These are phyloP conservation scores for Dactylorhiza incarnata DNA, from an alignment of 106 monocot species.

Conservation along the genomic window DNA sequence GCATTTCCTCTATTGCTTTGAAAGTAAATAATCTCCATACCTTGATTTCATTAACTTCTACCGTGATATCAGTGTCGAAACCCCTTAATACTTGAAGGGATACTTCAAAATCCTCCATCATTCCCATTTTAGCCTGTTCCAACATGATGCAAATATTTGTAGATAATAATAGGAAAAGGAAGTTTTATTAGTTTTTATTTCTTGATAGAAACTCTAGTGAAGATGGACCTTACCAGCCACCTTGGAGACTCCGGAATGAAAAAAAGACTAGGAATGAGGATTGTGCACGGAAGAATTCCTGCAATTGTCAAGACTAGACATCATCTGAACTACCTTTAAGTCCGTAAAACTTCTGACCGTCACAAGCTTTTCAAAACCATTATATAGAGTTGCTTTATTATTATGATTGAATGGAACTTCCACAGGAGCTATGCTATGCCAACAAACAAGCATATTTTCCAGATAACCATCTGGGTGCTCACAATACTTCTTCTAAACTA, in stretches of 20 bases:
- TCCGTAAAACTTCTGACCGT: background rate
- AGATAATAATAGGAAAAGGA: background rate
- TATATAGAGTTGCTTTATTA: background rate
- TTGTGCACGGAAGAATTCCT: constrained; percentile 82
- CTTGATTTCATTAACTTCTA: constrained; percentile 87
- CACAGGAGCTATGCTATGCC: background rate
- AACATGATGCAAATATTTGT: background rate
- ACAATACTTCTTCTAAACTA: background rate
- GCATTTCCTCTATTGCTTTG: background rate
- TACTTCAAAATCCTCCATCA: constrained; percentile 84
- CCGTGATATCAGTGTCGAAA: constrained; percentile 76
- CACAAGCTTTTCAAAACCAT: background rate
- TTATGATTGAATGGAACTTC: background rate
- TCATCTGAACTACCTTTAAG: background rate
- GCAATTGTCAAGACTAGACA: constrained; percentile 5
- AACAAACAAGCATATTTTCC: background rate
- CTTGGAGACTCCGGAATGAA: constrained; percentile 97
- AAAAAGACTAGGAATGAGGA: constrained; percentile 84
- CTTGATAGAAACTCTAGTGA: background rate
- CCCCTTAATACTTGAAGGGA: constrained; percentile 93
- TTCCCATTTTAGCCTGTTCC: constrained; percentile 89
- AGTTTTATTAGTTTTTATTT: background rate
- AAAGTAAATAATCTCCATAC: constrained; percentile 13
- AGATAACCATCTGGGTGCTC: background rate
- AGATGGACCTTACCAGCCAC: constrained; percentile 63